Evolutionary conservation across 2,329 filamentous ascomycete genomes (phyloP).

Genomic region (Rhytidhysteron rufulum): DNA sequence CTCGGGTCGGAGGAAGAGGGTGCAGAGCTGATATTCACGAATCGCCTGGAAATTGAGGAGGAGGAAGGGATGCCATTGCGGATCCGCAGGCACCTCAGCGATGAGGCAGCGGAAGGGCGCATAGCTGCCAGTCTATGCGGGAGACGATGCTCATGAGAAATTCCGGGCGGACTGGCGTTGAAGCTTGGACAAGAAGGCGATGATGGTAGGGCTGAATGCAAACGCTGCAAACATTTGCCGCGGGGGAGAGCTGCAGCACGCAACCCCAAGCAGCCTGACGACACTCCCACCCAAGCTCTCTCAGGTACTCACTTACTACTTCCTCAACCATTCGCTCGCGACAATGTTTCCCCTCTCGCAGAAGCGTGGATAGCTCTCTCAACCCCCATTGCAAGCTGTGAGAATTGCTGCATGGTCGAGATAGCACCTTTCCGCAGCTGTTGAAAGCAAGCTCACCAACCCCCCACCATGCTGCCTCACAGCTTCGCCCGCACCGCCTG

Average conservation of each 20-base stretch:
- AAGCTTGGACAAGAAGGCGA: background rate
- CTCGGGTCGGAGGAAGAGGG: slow-evolving; percentile 38
- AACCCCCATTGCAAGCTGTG: too few relatives aligned
- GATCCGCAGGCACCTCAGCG: slow-evolving; percentile 16
- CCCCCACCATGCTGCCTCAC: background rate
- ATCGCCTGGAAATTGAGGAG: slow-evolving; percentile 23
- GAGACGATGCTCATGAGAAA: slow-evolving; percentile 1
- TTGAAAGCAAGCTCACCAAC: too few relatives aligned
- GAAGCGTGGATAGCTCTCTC: too few relatives aligned
- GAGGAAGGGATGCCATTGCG: slow-evolving; percentile 12
- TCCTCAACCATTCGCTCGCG: too few relatives aligned
- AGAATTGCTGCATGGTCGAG: too few relatives aligned
- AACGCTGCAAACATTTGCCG: slow-evolving; percentile 6
- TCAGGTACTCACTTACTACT: too few relatives aligned
- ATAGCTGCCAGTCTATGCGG: slow-evolving; percentile 13
- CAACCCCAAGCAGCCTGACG: too few relatives aligned
- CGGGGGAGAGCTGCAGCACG: too few relatives aligned
- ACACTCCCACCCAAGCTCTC: too few relatives aligned
- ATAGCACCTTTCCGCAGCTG: too few relatives aligned
- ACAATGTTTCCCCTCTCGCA: too few relatives aligned
- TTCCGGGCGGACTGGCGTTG: background rate
- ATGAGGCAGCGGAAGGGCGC: slow-evolving; percentile 27
- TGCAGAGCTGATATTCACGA: slow-evolving; percentile 46
- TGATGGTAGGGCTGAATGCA: slow-evolving; percentile 5
- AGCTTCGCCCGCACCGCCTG: background rate